Conservation (phyloP, 2,329 filamentous ascomycete genomes). For the Raffaelea albimanens region DNA sequence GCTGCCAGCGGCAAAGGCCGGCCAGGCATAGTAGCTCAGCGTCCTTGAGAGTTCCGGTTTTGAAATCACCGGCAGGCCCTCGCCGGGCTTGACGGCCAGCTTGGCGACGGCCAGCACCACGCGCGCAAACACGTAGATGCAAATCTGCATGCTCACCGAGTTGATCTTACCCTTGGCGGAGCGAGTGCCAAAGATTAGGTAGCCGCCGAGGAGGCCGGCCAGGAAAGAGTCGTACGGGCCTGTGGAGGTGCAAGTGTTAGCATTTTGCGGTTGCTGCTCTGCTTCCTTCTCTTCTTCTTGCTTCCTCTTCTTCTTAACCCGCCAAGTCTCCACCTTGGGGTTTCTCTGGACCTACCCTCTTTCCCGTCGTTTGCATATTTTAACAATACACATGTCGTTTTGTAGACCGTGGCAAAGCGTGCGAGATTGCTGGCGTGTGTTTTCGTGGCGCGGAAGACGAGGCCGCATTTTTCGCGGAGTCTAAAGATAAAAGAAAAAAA, state of each 20-base stretch:
- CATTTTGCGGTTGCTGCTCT: background rate
- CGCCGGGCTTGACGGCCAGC: slow-evolving; percentile 61
- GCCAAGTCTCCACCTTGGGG: too few relatives aligned
- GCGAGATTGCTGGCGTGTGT: slow-evolving; percentile 89
- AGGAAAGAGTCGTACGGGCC: slow-evolving; percentile 76
- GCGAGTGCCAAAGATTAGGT: slow-evolving; percentile 74
- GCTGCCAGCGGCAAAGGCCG: slow-evolving; percentile 78
- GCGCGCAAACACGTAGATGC: slow-evolving; percentile 93
- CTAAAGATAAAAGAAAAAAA: slow-evolving; percentile 18
- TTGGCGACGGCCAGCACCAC: slow-evolving; percentile 79
- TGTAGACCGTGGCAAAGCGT: slow-evolving; percentile 86
- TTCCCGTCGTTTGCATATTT: slow-evolving; percentile 54
- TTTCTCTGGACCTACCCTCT: slow-evolving; percentile 29
- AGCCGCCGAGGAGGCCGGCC: slow-evolving; percentile 80
- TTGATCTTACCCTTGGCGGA: slow-evolving; percentile 60
- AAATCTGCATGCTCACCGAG: slow-evolving; percentile 89
- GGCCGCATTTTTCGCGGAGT: slow-evolving; percentile 64
- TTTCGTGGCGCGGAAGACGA: slow-evolving; percentile 77
- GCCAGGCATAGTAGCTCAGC: slow-evolving; percentile 73
- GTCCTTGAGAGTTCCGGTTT: slow-evolving; percentile 32
- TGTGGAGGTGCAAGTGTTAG: slow-evolving; percentile 21
- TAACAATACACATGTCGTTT: slow-evolving; percentile 67
- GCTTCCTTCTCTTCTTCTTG: background rate
- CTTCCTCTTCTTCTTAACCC: slow-evolving; percentile 10
- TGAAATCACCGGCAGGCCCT: slow-evolving; percentile 41